Conservation (phyloP, 2,329 filamentous ascomycete genomes). For the Monosporascus sp. region DNA sequence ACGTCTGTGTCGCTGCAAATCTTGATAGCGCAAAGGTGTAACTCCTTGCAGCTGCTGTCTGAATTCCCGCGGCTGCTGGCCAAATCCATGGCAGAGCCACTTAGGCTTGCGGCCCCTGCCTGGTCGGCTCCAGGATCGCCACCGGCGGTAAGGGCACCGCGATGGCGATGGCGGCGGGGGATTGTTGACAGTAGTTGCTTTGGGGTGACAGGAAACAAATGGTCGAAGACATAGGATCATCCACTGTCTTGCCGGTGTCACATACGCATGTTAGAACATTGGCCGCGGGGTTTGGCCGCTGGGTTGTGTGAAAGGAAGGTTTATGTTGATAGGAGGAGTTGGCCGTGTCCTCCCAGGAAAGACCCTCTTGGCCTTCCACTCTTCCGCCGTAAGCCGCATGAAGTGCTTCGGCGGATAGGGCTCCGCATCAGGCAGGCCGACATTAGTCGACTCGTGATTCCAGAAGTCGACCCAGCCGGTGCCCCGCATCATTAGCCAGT, state of each 20-base stretch:
- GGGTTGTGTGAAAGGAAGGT: background rate
- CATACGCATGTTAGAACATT: constrained; percentile 82
- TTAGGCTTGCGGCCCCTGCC: constrained; percentile 71
- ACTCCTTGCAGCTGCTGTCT: constrained; percentile 89
- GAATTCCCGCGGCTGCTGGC: constrained; percentile 83
- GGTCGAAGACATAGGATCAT: constrained; percentile 56
- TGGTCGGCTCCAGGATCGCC: constrained; percentile 85
- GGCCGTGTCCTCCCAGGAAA: constrained; percentile 7
- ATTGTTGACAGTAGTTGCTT: no score
- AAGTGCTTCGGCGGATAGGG: constrained; percentile 1
- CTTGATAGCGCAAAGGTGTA: constrained; percentile 70
- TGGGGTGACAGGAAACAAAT: no score
- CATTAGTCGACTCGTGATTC: constrained; percentile 6
- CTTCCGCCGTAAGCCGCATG: constrained; percentile 9
- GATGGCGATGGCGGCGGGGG: constrained; percentile 51
- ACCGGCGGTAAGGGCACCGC: constrained; percentile 79
- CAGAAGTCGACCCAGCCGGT: constrained; percentile 8
- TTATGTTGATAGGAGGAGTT: background rate
- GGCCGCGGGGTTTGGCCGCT: constrained; percentile 30
- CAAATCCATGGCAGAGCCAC: constrained; percentile 59
- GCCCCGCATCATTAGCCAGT: constrained; percentile 12
- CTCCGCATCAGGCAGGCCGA: constrained; percentile 2
- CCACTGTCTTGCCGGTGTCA: constrained; percentile 64
- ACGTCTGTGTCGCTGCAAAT: constrained; percentile 33
- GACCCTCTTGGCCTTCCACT: constrained; percentile 12